These are phyloP conservation scores for Ramularia endophylla DNA, from an alignment of 2,329 filamentous ascomycete species.

Conservation along the genomic window DNA sequence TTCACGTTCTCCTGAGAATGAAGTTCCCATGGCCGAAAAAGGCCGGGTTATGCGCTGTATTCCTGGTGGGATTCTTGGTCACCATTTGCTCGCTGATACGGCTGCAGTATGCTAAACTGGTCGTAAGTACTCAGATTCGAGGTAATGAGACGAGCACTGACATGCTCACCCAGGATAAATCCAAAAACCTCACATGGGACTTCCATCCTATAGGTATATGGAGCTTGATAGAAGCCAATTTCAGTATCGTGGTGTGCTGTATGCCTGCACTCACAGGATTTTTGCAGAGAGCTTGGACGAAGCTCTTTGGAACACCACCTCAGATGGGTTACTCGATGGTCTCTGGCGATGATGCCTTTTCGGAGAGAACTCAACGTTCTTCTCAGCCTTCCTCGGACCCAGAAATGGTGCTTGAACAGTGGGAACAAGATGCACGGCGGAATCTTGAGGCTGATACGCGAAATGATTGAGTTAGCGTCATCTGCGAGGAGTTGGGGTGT, in stretches of 20 bases:
- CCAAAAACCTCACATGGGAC: constrained; percentile 5
- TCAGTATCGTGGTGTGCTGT: constrained; percentile 1
- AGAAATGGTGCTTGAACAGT: too few relatives aligned
- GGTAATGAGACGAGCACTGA: too few relatives aligned
- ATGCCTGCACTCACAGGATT: constrained; percentile 3
- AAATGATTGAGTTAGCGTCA: too few relatives aligned
- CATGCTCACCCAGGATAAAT: too few relatives aligned
- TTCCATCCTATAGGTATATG: constrained; percentile 9
- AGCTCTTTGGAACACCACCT: background rate
- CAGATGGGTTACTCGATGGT: too few relatives aligned
- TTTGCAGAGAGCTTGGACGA: constrained; percentile 1
- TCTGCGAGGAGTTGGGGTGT: background rate
- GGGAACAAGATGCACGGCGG: too few relatives aligned
- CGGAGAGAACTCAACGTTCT: too few relatives aligned
- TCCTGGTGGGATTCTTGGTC: constrained; percentile 14
- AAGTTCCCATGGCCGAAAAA: constrained; percentile 14
- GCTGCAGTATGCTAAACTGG: constrained; percentile 6
- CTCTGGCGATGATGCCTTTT: too few relatives aligned
- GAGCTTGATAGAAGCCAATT: constrained; percentile 6
- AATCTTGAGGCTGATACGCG: too few relatives aligned
- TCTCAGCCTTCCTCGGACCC: too few relatives aligned
- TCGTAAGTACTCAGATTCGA: too few relatives aligned
- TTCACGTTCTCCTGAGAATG: constrained; percentile 16
- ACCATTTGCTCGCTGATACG: constrained; percentile 13
- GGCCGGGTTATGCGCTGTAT: constrained; percentile 12